These are phyloP conservation scores for Taxillus chinensis DNA, from an alignment of 164 flowering plant species.

Conservation along the genomic window DNA sequence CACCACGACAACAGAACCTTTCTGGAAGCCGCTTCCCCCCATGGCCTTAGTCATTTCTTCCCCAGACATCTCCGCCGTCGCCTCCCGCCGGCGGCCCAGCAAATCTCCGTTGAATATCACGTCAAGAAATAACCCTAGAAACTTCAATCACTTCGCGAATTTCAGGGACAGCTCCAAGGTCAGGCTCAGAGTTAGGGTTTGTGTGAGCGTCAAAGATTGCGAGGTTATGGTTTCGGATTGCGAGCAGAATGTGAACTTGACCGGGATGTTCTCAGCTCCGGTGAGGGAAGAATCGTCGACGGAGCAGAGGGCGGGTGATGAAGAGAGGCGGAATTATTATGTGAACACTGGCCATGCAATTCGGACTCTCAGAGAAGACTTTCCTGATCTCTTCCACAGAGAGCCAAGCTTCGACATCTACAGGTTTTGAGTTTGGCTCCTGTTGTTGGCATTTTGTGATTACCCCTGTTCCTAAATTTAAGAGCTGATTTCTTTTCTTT, in stretches of 20 bases:
- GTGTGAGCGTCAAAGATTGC: constrained; percentile 19
- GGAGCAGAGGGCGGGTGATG: constrained; percentile 38
- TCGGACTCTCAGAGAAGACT: constrained; percentile 67
- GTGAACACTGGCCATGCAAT: constrained; percentile 75
- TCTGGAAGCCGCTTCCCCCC: constrained; percentile 3
- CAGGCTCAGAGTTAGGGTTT: constrained; percentile 15
- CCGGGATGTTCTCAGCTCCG: constrained; percentile 37
- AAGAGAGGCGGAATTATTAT: constrained; percentile 57
- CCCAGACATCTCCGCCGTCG: constrained; percentile 17
- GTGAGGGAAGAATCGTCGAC: constrained; percentile 26
- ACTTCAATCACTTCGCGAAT: constrained; percentile 4
- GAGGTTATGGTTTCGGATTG: constrained; percentile 21
- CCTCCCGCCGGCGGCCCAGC: constrained; percentile 6
- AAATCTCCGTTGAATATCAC: constrained; percentile 2
- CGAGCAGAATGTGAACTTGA: constrained; percentile 17
- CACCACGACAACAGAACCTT: not conserved
- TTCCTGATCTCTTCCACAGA: constrained; percentile 53
- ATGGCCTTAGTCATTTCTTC: constrained; percentile 25
- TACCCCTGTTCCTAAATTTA: not conserved
- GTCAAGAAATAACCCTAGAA: constrained; percentile 11
- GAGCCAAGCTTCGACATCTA: constrained; percentile 65
- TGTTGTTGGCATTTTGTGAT: not conserved
- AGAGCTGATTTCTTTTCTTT: not conserved
- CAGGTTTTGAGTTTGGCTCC: constrained; percentile 33
- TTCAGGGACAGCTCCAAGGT: not conserved